These are phyloP conservation scores for Ceratobasidium sp. DNA, from an alignment of 1,284 basidiomycete species.

Conservation along the genomic window DNA sequence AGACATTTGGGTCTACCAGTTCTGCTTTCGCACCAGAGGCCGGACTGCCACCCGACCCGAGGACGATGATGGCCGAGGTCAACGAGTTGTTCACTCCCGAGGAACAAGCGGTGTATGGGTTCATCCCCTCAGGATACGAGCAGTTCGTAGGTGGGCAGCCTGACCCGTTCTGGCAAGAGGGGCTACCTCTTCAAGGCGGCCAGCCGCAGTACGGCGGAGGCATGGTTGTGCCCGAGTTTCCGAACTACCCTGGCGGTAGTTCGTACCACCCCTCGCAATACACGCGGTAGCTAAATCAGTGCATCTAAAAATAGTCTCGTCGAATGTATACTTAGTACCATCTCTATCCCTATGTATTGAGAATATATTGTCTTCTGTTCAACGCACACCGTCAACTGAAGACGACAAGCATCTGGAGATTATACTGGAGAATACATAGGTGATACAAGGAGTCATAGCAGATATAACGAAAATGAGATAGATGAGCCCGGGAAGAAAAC, in stretches of 20 bases:
- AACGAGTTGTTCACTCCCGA: neutral
- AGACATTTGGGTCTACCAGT: neutral
- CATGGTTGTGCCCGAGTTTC: neutral
- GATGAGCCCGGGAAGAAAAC: neutral
- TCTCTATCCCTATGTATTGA: too few species aligned
- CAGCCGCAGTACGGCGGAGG: neutral
- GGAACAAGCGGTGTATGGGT: neutral
- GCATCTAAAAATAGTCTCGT: too few species aligned
- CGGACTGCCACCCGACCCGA: neutral
- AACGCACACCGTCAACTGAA: neutral
- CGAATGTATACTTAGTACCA: too few species aligned
- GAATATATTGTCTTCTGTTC: neutral
- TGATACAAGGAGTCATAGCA: constrained; percentile 14
- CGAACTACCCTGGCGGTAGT: neutral
- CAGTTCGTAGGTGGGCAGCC: neutral
- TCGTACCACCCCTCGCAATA: neutral
- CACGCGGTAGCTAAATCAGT: too few species aligned
- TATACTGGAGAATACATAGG: constrained; percentile 33
- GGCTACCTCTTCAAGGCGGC: neutral
- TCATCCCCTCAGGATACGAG: neutral
- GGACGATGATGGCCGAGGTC: neutral
- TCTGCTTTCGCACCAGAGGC: constrained; percentile 11
- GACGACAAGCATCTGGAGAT: neutral
- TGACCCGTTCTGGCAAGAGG: neutral
- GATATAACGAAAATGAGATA: neutral